Evolutionary conservation across 495 filamentous ascomycete genomes (phyloP), one percentile per base, ranked within the genome.

Genomic region (Podospora anserina): DNA sequence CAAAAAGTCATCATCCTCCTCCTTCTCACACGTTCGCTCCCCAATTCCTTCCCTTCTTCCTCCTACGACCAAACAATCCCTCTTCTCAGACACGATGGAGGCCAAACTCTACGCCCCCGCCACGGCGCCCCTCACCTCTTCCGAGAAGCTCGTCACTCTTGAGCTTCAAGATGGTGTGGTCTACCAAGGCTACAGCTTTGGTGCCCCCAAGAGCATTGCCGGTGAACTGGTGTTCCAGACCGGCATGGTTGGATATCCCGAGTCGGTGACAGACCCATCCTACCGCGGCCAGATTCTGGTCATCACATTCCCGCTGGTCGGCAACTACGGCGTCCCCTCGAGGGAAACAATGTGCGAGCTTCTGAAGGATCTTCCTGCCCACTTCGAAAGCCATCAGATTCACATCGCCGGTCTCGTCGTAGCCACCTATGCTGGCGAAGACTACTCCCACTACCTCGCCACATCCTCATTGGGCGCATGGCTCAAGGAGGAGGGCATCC

Each of bases 141-240:
- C 77, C 28, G 77, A 83, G 20, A 82, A 82, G 66, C 79, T 90
- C 69, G 86, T 94, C 80, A 88, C 87, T 73, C 89, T 99, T 66
- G 94, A 99, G 80, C 87, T 99, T 66, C 85, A 96, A 76, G 93
- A 97, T 85, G 93, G 92, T 75, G 87, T 87, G 34, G 86, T 89
- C 72, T 96, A 93, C 83, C 90, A 93, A 72, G 95, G 95, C 65
- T 91, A 92, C 82, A 97, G 93, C 84, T 99, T 97, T 77, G 95
- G 95, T 76, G 92, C 93, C 28, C 84, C 92, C 75, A 95, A 92
- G 85, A 96, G 90, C 76, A 87, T 95, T 73, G 90, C 94, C 67
- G 95, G 95, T 74, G 95, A 99, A 86, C 84, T 98, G 77, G 95
- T 99, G 79, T 99, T 99, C 83, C 95, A 99, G 85, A 99, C 95